Evolutionary conservation across 225 moss, liverwort and hornwort species (phyloP).

Genomic region (Polytrichum commune): DNA sequence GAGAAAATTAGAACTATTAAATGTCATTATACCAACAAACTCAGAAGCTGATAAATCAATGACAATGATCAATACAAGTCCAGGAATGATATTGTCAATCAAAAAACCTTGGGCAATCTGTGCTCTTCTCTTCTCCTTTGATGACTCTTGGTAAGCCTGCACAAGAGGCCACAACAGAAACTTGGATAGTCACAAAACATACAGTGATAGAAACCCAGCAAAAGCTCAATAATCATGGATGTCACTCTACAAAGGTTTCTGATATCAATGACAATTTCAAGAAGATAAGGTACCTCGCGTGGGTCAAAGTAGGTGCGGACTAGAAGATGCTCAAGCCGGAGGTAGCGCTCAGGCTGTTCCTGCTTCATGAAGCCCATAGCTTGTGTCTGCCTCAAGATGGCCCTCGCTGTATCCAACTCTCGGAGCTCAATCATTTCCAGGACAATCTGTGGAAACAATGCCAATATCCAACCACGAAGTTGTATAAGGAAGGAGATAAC

Average conservation of each 20-base stretch:
- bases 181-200: too few relatives aligned
- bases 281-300: slow-evolving; percentile 61
- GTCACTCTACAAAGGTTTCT: too few relatives aligned
- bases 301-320: slow-evolving; percentile 98
- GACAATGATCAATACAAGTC: background rate
- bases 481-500: too few relatives aligned
- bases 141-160: slow-evolving; percentile 97
- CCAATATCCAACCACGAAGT: background rate
- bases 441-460: slow-evolving; percentile 65
- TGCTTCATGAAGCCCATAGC: slow-evolving; percentile 99
- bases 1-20: too few relatives aligned
- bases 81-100: background rate
- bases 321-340: slow-evolving; percentile 94
- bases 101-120: slow-evolving; percentile 89
- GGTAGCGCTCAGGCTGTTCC: slow-evolving; percentile 98
- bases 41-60: background rate
- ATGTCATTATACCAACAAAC: background rate
- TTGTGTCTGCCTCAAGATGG: slow-evolving; percentile 95
- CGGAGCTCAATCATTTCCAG: slow-evolving; percentile 99
- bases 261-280: too few relatives aligned
- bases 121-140: slow-evolving; percentile 93
- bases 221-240: too few relatives aligned
- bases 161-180: background rate
- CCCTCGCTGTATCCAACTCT: slow-evolving; percentile 97
- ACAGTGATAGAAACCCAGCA: too few relatives aligned